Evolutionary conservation across 2,329 filamentous ascomycete species (phyloP), one percentile per base, ranked within the genome.

Genomic region (Furcasterigmium furcatum): DNA sequence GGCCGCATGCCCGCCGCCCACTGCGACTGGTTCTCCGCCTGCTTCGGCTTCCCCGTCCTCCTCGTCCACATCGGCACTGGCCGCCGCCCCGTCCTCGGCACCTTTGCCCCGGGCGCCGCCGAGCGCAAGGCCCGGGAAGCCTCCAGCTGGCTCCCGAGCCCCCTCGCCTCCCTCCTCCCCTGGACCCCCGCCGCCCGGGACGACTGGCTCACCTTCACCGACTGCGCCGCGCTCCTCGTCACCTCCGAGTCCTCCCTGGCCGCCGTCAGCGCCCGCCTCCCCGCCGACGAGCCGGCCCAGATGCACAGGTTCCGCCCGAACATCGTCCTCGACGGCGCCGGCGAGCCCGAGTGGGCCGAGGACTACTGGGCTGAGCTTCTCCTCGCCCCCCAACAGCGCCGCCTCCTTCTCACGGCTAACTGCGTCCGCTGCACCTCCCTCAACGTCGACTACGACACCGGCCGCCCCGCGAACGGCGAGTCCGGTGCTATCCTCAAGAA

Each of bases 211-310:
- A 80, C 79, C 3, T 94, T 92, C 64, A 79, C 82, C 32, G 88
- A 94, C 63, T 79, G 80, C 51, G 87, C 88, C 1, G 85, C 88
- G 1, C 87, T 87, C 60, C 76, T 96, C 13, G 64, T 96, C 20
- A 76, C 85, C 5, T 88, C 84, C 1, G 74, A 83, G 49, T 76
- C 80, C 3, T 94, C 87, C 1, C 74, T 91, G n/a, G 65, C 73
- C 18, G 75, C 88, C 54, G 78, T 95, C 39, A 80, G 78, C 27
- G 60, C 61, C 6, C 74, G 82, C 4, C 63, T 89, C 6, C 66
- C 73, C 0, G 66, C 66, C 1, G 69, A 65, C 12, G 63, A 73
- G 24, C 57, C 67, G 18, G 53, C 53, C 2, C 75, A 85, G 44
- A 79, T 87, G 59, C 76, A 75, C 32, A 86, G 85, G 55, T 87